Evolutionary conservation across 352 stramenopile species (phyloP).

Genomic region (Globisporangium parvum): DNA sequence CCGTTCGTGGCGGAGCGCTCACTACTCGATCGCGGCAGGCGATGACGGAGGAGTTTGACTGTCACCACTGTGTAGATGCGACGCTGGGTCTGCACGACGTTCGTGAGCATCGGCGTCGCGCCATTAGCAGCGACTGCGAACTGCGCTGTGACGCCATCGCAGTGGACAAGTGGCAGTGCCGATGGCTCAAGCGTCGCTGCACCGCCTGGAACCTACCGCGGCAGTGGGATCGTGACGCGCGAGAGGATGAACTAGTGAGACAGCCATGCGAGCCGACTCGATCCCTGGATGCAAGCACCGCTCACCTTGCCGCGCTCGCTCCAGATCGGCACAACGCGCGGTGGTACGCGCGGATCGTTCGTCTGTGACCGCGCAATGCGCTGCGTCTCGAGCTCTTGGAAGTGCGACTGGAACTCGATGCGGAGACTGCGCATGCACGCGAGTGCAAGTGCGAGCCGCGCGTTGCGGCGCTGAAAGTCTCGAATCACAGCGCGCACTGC

Average conservation of each 20-base stretch:
- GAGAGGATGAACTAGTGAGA: too few species aligned
- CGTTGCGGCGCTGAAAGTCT: slow-evolving; percentile 17
- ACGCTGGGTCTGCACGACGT: slow-evolving; percentile 38
- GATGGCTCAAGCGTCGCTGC: slow-evolving; percentile 18
- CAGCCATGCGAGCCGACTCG: neutral
- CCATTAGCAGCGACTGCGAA: slow-evolving; percentile 13
- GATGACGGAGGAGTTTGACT: slow-evolving; percentile 26
- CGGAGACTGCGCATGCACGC: slow-evolving; percentile 22
- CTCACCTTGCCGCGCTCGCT: slow-evolving; percentile 41
- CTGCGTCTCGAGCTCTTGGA: slow-evolving; percentile 44
- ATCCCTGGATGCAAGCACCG: neutral
- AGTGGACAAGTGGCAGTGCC: slow-evolving; percentile 24
- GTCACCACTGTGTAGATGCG: slow-evolving; percentile 56
- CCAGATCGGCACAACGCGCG: slow-evolving; percentile 48
- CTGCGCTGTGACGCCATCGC: slow-evolving; percentile 19
- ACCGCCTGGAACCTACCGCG: slow-evolving; percentile 21
- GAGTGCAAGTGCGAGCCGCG: slow-evolving; percentile 30
- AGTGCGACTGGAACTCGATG: slow-evolving; percentile 41
- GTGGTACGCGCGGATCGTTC: slow-evolving; percentile 48
- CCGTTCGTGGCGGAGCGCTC: slow-evolving; percentile 12
- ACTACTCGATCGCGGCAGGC: too few species aligned
- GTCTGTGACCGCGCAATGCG: slow-evolving; percentile 30
- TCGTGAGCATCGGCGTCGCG: slow-evolving; percentile 50
- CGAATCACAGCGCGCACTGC: slow-evolving; percentile 16
- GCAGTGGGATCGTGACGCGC: too few species aligned